These are phyloP conservation scores for Ogataea wickerhamii DNA, from an alignment of 805 yeast species.

Conservation along the genomic window DNA sequence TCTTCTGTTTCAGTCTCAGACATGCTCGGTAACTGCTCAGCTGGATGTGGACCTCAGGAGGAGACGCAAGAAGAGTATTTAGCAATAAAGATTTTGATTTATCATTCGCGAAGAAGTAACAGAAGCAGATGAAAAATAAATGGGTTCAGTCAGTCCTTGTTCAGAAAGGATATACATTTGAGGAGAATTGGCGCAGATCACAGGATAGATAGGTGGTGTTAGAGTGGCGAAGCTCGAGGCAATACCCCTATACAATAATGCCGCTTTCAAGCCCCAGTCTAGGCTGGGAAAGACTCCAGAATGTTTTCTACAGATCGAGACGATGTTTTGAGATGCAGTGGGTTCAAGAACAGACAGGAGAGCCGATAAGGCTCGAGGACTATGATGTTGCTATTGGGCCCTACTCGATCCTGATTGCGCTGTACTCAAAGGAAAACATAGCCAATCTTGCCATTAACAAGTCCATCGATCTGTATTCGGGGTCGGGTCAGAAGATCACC, in stretches of 20 bases:
- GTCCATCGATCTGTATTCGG: constrained; percentile 31
- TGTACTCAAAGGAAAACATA: constrained; percentile 33
- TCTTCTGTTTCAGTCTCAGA: constrained; percentile 21
- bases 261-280: constrained; percentile 30
- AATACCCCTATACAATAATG: no score
- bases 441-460: constrained; percentile 1
- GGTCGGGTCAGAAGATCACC: constrained; percentile 30
- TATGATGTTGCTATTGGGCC: constrained; percentile 48
- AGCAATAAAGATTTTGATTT: no score
- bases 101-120: no score
- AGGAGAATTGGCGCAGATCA: no score
- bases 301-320: constrained; percentile 62
- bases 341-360: constrained; percentile 32
- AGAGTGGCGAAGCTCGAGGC: no score
- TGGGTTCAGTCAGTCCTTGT: no score
- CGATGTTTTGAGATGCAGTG: constrained; percentile 56
- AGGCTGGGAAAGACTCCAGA: constrained; percentile 74
- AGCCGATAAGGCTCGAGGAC: constrained; percentile 31
- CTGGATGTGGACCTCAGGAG: no score
- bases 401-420: constrained; percentile 53
- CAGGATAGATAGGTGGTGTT: no score
- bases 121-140: no score
- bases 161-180: no score
- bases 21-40: no score
- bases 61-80: no score